Percentiles rank a stretch among this genome's conserved stretches.
phyloP scores from a whole-genome alignment of 225 moss, liverwort and hornwort genomes.

The Takakia lepidozioides region DNA sequence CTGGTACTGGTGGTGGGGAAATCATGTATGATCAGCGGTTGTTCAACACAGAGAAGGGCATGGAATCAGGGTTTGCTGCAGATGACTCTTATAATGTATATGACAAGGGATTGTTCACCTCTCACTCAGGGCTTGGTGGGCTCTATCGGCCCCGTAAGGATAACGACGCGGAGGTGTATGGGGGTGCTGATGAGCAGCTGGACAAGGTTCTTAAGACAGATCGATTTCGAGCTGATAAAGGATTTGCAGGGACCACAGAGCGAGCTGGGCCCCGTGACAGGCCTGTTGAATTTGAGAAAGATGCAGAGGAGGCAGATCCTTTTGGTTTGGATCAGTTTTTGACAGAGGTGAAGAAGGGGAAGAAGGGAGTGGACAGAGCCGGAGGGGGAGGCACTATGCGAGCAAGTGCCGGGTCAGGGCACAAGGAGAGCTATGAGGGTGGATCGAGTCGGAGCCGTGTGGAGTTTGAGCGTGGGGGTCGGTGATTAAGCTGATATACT shows the following conservation, averaged over 20 bases:
- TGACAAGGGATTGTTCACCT: slow-evolving; percentile 42
- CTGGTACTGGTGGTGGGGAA: slow-evolving; percentile 35
- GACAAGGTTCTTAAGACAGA: slow-evolving; percentile 35
- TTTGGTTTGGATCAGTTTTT: slow-evolving; percentile 57
- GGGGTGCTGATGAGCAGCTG: slow-evolving; percentile 31
- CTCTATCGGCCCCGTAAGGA: slow-evolving; percentile 43
- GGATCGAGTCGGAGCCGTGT: slow-evolving; percentile 78
- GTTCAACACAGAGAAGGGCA: slow-evolving; percentile 57
- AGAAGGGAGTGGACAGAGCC: slow-evolving; percentile 65
- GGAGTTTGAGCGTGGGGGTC: slow-evolving; percentile 83
- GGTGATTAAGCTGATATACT: no score
- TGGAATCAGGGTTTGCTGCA: slow-evolving; percentile 59
- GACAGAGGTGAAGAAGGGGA: slow-evolving; percentile 61
- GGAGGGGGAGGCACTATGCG: slow-evolving; percentile 88
- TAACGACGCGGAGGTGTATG: slow-evolving; percentile 30
- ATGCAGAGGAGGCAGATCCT: slow-evolving; percentile 57
- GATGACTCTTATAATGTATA: slow-evolving; percentile 51
- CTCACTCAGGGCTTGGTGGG: slow-evolving; percentile 40
- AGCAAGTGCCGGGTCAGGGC: slow-evolving; percentile 77
- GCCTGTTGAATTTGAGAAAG: slow-evolving; percentile 40
- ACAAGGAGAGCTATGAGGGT: slow-evolving; percentile 77
- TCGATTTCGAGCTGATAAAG: slow-evolving; percentile 45
- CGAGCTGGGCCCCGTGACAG: slow-evolving; percentile 22
- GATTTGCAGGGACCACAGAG: slow-evolving; percentile 39
- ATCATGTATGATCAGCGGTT: slow-evolving; percentile 50